These are phyloP conservation scores for Dothiorella sarmentorum DNA, from an alignment of 2,329 filamentous ascomycete genomes.

Conservation along the genomic window DNA sequence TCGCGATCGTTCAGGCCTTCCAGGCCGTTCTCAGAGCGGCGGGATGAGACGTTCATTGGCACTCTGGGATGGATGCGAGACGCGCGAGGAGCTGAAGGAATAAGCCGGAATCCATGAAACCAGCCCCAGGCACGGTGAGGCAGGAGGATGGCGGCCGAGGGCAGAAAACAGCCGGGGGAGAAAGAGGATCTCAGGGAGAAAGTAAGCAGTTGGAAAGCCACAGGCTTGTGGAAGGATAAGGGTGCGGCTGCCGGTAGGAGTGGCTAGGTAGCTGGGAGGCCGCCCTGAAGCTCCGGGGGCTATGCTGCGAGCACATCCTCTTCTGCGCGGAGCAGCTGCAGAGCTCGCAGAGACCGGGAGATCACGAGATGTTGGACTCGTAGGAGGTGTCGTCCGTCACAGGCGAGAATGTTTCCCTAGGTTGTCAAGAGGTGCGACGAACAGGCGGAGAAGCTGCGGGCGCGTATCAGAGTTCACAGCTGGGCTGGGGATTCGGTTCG, in stretches of 20 bases:
- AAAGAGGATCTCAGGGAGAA: not conserved
- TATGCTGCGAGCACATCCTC: not conserved
- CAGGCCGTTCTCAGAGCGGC: not conserved
- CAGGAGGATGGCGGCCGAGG: not conserved
- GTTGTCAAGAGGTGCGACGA: no score
- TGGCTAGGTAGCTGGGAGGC: not conserved
- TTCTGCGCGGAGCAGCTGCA: not conserved
- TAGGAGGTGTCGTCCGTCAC: not conserved
- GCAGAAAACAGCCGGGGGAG: not conserved
- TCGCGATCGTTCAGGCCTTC: not conserved
- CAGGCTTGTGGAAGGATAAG: not conserved
- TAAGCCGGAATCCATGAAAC: not conserved
- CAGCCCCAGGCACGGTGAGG: conserved; percentile 1
- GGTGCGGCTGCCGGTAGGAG: no score
- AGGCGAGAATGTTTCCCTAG: not conserved
- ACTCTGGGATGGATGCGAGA: not conserved
- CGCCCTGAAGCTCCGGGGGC: conserved; percentile 1
- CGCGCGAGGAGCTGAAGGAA: not conserved
- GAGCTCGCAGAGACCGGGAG: not conserved
- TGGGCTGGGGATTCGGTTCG: not conserved
- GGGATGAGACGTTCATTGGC: not conserved
- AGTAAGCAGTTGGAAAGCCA: not conserved
- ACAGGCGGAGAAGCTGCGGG: not conserved
- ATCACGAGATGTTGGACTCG: not conserved
- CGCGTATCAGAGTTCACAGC: not conserved